phyloP scores from a whole-genome alignment of 495 filamentous ascomycete species.

The Penicillium canescens region DNA sequence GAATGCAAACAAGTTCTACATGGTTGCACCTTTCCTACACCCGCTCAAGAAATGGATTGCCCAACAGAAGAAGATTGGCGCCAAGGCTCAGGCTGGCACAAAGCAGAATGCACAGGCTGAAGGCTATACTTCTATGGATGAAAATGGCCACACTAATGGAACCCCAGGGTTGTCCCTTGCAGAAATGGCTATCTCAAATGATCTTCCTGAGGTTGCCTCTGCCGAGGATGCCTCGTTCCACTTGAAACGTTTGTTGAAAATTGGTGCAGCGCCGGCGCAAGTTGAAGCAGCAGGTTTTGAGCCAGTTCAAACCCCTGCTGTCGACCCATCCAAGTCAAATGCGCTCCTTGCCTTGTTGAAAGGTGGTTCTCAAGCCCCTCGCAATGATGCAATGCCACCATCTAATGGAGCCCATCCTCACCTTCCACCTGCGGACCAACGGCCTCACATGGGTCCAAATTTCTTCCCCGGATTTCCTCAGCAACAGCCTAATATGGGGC shows the following conservation, averaged over 20 bases:
- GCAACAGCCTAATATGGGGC: constrained; percentile 26
- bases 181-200: constrained; percentile 33
- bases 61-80: constrained; percentile 72
- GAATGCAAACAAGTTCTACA: constrained; percentile 89
- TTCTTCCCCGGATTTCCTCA: constrained; percentile 41
- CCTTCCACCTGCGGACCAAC: constrained; percentile 37
- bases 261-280: constrained; percentile 42
- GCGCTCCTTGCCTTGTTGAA: constrained; percentile 61
- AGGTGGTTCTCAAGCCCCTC: constrained; percentile 42
- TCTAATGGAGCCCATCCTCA: constrained; percentile 20
- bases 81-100: constrained; percentile 24
- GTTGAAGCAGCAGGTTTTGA: constrained; percentile 7
- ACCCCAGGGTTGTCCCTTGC: constrained; percentile 12
- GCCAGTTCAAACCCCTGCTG: constrained; percentile 10
- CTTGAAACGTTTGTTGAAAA: constrained; percentile 63
- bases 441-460: constrained; percentile 42
- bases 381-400: constrained; percentile 41
- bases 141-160: constrained; percentile 20
- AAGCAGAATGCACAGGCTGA: constrained; percentile 25
- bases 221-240: constrained; percentile 57
- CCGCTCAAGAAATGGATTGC: constrained; percentile 89
- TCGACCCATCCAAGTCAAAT: constrained; percentile 44
- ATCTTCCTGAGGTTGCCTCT: constrained; percentile 41
- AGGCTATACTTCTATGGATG: constrained; percentile 41
- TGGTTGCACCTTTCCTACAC: constrained; percentile 91